phyloP scores from a whole-genome alignment of 2,329 filamentous ascomycete genomes.

The Fusarium longipes region DNA sequence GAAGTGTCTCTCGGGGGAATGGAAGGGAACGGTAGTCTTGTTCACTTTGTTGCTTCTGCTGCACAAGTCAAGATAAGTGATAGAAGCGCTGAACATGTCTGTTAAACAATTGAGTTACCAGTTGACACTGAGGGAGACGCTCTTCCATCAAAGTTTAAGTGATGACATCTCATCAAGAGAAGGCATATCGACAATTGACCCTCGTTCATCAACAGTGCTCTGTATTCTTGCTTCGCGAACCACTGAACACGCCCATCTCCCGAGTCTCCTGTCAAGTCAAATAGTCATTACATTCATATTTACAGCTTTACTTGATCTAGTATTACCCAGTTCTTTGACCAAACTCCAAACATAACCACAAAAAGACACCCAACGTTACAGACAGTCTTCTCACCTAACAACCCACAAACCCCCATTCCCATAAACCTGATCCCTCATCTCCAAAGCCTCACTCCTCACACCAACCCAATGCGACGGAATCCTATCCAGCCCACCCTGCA shows the following conservation, averaged over 20 bases:
- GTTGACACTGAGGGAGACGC: not conserved
- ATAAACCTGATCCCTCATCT: conserved; percentile 60
- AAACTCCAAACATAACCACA: not conserved
- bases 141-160: not conserved
- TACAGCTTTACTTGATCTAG: not conserved
- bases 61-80: not conserved
- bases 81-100: not conserved
- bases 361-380: not conserved
- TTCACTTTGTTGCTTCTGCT: not conserved
- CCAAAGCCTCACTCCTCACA: conserved; percentile 62
- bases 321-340: not conserved
- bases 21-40: not conserved
- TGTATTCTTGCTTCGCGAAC: not conserved
- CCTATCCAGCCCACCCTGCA: conserved; percentile 67
- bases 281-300: not conserved
- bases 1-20: not conserved
- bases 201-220: not conserved
- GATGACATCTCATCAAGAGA: not conserved
- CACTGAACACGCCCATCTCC: too few species aligned
- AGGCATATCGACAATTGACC: not conserved
- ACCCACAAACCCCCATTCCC: conserved; percentile 64
- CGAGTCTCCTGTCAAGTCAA: too few species aligned
- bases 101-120: not conserved
- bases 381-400: conserved; percentile 35
- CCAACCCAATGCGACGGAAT: conserved; percentile 70